Conservation (phyloP, 495 filamentous ascomycete genomes). For the Aspergillus cavernicola region DNA sequence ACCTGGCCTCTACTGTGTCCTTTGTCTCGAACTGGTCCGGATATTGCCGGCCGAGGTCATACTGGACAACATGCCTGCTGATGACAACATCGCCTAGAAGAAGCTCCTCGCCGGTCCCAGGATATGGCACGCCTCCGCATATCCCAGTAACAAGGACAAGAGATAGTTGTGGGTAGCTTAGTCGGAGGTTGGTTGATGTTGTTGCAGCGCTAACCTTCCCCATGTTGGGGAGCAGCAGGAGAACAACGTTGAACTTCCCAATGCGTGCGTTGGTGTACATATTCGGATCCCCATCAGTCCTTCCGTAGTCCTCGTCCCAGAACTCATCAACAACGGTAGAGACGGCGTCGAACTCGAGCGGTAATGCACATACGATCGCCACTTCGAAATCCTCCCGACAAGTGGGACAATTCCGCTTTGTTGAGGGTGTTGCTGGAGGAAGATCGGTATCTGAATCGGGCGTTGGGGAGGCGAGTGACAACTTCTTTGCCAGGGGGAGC, state of each 20-base stretch:
- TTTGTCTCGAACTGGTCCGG: slow-evolving; percentile 20
- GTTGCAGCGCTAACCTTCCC: slow-evolving; percentile 26
- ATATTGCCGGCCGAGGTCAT: slow-evolving; percentile 30
- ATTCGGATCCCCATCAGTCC: slow-evolving; percentile 22
- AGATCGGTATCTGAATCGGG: background rate
- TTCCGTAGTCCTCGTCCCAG: slow-evolving; percentile 23
- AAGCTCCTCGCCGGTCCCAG: slow-evolving; percentile 13
- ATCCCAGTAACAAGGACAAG: slow-evolving; percentile 24
- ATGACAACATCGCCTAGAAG: slow-evolving; percentile 44
- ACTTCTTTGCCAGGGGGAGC: background rate
- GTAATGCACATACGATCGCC: slow-evolving; percentile 36
- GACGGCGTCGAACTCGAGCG: slow-evolving; percentile 30
- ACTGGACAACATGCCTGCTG: slow-evolving; percentile 31
- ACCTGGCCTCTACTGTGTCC: slow-evolving; percentile 19
- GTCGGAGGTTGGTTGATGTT: slow-evolving; percentile 19
- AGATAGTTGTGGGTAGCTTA: slow-evolving; percentile 21
- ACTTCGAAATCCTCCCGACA: slow-evolving; percentile 21
- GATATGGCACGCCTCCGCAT: slow-evolving; percentile 23
- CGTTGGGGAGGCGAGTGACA: background rate
- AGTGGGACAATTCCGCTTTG: background rate
- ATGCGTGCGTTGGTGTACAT: slow-evolving; percentile 14
- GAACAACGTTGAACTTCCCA: slow-evolving; percentile 28
- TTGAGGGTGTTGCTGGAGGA: too few species aligned
- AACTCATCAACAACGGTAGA: slow-evolving; percentile 17
- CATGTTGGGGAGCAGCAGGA: slow-evolving; percentile 22